Conservation (phyloP, 1,284 basidiomycete species). For the Porogramme epimiltina region DNA sequence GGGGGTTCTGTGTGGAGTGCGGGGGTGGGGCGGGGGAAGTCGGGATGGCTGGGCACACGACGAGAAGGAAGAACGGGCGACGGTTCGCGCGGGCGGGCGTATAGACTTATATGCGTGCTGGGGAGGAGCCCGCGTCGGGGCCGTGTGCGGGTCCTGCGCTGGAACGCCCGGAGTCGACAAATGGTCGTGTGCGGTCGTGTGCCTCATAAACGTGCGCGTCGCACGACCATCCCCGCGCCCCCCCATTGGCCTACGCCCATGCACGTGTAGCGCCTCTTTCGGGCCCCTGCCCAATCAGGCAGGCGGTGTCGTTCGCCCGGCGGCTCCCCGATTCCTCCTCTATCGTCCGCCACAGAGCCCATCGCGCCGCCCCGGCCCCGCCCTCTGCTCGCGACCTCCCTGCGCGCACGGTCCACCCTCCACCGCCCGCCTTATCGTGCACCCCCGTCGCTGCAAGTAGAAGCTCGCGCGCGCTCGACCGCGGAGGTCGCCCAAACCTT, state of each 20-base stretch:
- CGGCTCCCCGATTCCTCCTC: no score
- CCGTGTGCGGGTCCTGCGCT: constrained; percentile 17
- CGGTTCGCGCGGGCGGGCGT: constrained; percentile 6
- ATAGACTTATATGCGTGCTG: constrained; percentile 10
- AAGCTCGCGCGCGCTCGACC: no score
- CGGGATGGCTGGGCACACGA: no score
- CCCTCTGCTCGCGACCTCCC: no score
- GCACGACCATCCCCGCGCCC: constrained; percentile 31
- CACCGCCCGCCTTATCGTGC: no score
- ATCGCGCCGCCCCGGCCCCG: no score
- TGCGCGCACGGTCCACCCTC: no score
- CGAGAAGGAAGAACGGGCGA: constrained; percentile 10
- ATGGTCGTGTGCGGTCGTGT: constrained; percentile 25
- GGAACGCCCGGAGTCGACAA: constrained; percentile 11
- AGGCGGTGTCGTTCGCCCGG: constrained; percentile 19
- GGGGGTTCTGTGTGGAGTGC: no score
- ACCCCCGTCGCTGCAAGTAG: no score
- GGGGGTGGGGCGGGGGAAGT: constrained; percentile 10
- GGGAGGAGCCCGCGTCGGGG: constrained; percentile 3
- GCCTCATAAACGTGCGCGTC: constrained; percentile 34
- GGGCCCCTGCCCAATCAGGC: constrained; percentile 20
- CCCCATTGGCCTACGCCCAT: constrained; percentile 29
- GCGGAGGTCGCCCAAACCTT: no score
- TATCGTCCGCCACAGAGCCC: no score
- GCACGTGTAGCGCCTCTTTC: constrained; percentile 30